A percentile compares a stretch with the other conserved stretches of the same genome.
These are phyloP conservation scores for Thozetella sp. DNA, from an alignment of 495 filamentous ascomycete genomes.

Conservation along the genomic window DNA sequence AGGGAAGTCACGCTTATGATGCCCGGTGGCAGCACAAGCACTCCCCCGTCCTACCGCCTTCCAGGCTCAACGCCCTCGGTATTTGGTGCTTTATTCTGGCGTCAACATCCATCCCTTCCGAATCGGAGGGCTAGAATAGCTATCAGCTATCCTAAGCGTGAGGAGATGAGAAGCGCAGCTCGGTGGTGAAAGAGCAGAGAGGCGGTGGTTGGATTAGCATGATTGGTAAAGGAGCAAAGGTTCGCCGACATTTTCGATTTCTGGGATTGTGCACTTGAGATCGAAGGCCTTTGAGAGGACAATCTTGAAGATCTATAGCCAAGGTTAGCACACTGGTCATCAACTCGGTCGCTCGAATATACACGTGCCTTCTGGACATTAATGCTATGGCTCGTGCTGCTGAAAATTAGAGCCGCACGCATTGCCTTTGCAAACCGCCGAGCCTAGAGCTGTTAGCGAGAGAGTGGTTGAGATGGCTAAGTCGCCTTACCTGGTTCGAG, in stretches of 20 bases:
- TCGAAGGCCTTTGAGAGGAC: constrained; percentile 98
- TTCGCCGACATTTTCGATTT: constrained; percentile 97
- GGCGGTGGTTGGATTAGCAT: constrained; percentile 51
- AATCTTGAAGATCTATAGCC: constrained; percentile 93
- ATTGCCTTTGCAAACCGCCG: constrained; percentile 97
- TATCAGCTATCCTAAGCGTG: too few species aligned
- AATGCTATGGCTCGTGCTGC: constrained; percentile 97
- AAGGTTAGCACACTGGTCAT: constrained; percentile 13
- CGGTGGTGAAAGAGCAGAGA: too few species aligned
- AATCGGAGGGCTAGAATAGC: too few species aligned
- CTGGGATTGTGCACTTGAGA: constrained; percentile 97
- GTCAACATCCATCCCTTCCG: too few species aligned
- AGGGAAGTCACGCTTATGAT: too few species aligned
- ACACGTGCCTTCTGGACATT: constrained; percentile 92
- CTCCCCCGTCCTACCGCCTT: too few species aligned
- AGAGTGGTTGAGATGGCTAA: background rate
- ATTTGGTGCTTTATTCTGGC: too few species aligned
- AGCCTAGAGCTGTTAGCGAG: constrained; percentile 56
- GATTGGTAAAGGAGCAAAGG: constrained; percentile 93
- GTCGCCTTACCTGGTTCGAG: constrained; percentile 72
- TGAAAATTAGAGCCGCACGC: constrained; percentile 96
- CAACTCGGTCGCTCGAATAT: background rate
- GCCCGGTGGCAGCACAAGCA: too few species aligned
- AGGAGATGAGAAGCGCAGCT: too few species aligned
- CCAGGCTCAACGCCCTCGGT: too few species aligned